These are phyloP conservation scores for Mollisia scopiformis DNA, from an alignment of 2,329 filamentous ascomycete genomes.

Conservation along the genomic window DNA sequence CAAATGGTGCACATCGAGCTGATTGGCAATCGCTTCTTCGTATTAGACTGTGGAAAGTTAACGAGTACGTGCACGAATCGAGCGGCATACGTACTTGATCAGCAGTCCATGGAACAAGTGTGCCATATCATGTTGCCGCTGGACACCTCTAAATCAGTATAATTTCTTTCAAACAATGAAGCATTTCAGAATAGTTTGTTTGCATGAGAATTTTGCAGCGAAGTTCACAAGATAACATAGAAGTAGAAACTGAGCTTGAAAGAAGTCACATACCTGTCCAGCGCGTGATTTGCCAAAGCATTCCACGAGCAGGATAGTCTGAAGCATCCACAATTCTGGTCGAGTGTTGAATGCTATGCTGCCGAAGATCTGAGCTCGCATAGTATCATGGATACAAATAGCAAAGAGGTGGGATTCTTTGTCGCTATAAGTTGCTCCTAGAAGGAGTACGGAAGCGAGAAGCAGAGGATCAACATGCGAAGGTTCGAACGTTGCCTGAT, in stretches of 20 bases:
- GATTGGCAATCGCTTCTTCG: slow-evolving; percentile 54
- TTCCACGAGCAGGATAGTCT: slow-evolving; percentile 64
- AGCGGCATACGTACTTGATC: slow-evolving; percentile 44
- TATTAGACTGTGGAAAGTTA: slow-evolving; percentile 40
- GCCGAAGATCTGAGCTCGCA: slow-evolving; percentile 61
- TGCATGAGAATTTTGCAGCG: too few species aligned
- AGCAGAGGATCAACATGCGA: slow-evolving; percentile 53
- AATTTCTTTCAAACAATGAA: too few species aligned
- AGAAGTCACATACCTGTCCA: slow-evolving; percentile 40
- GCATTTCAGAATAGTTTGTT: too few species aligned
- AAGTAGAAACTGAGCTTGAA: too few species aligned
- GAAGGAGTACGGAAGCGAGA: slow-evolving; percentile 55
- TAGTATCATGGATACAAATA: slow-evolving; percentile 63
- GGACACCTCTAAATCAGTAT: too few species aligned
- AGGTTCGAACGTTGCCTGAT: slow-evolving; percentile 59
- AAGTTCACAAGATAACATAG: too few species aligned
- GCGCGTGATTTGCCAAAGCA: slow-evolving; percentile 67
- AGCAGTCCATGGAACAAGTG: slow-evolving; percentile 60
- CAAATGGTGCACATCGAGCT: slow-evolving; percentile 54
- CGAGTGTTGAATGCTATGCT: slow-evolving; percentile 58
- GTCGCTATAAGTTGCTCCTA: slow-evolving; percentile 64
- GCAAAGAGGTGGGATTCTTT: slow-evolving; percentile 62
- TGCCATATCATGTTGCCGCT: slow-evolving; percentile 65
- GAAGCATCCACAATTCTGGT: slow-evolving; percentile 63
- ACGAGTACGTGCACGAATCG: too few species aligned